Evolutionary conservation across 305 asterid species (phyloP), one percentile per base, ranked within the genome.

Genomic region (Caryopteris hybrid): DNA sequence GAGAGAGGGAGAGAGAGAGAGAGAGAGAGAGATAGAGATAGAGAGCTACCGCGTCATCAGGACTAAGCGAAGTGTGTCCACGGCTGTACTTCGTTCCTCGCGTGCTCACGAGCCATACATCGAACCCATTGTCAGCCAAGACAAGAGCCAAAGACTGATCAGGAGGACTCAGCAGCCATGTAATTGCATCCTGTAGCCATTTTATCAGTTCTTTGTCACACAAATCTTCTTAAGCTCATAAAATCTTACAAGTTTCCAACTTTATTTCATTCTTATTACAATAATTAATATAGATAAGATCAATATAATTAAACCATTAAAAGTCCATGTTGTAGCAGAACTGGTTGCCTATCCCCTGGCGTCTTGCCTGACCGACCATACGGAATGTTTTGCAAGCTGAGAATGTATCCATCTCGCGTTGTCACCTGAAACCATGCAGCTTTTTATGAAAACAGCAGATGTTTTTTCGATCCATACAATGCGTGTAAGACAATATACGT

Each of bases 271-370:
- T 2, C 14, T 12, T 17, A 13, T 4, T 5, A 13, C 0, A 23
- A 0, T n/a, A n/a, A n/a, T n/a, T n/a, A n/a, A n/a, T n/a, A n/a
- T n/a, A 23, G 18, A 25, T 54, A n/a, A 17, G 2, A 55, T 31
- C 3, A 31, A 16, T 55, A 38, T n/a, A 54, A 6, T 16, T 21
- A 61, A 64, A 86, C 92, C 92, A 82, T 71, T 6, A 82, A 60
- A 51, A 86, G 69, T 16, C 92, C 90, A 71, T 86, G 92, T 29
- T 86, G 92, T 5, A 84, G 61, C 43, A 86, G 79, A 5, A 86
- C 82, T 0, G 90, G 86, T 21, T 64, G 73, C 54, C 69, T 76
- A 12, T 67, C 70, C 55, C 66, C 79, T 6, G 61, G 33, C 39
- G 70, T 56, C 33, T 73, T 45, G 34, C 79, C 83, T 2, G 86